Base-by-base conservation (phyloP, 805 yeast genomes). In the Yarrowia yakushimensis region DNA sequence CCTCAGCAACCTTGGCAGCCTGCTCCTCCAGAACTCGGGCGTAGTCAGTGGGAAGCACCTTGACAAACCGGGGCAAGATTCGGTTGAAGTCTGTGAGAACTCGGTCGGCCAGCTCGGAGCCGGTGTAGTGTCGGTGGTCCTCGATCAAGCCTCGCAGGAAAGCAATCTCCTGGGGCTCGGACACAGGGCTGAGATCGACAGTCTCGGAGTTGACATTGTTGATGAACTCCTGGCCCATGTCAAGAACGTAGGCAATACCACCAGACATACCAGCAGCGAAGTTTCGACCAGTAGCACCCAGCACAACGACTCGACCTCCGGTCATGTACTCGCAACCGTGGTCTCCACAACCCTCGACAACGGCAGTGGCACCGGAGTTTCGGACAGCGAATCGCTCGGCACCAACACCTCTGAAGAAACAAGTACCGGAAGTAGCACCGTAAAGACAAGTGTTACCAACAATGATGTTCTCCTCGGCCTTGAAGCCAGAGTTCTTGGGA, bases 301-400 rank as follows among this genome's bases (percentile, higher is more conserved):
- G 82, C 52, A 93, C 91, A 72, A 93, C 90, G 66, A 94, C 97
- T 70, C 98, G 85, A 74, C 99, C 99, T 75, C 99, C 98, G 69
- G 98, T 92, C 99, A 93, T 93, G 78, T 93, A 93, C 78, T 93
- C 99, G 79, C 97, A 93, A 60, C 99, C 99, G 75, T 93, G 97
- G 75, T 93, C 97, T 79, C 99, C 99, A 67, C 89, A 86, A 72
- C 97, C 97, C 77, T 93, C 99, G 67, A 90, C 91, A 66, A 94
- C 97, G 67, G 96, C 94, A 63, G 87, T 87, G 43, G 98, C 98
- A 76, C 99, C 99, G 30, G 98, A 94, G 82, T 93, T 93, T 80
- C 99, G 88, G 64, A 93, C 99, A 18, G 96, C 97, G 75, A 93
- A 93, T 76, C 99, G 86, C 80, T 93, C 99, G 67, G 99, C 98